These are phyloP conservation scores for Pelargonium australe DNA, from an alignment of 441 rosid species.

Conservation along the genomic window DNA sequence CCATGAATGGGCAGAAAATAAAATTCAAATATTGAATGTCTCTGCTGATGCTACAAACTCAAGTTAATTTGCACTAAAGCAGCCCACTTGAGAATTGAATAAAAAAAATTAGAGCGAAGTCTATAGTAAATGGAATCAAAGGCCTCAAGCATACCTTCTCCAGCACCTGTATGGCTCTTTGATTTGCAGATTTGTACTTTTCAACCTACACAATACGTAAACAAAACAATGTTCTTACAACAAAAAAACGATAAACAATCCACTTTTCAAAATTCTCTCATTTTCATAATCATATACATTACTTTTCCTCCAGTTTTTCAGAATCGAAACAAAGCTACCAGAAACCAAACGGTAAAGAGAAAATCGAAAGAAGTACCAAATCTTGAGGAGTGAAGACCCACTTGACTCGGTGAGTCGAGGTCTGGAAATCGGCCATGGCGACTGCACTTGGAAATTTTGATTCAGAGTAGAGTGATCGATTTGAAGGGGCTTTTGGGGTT, in stretches of 20 bases:
- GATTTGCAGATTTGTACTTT: constrained; percentile 57
- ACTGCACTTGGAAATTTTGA: no score
- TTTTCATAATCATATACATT: neutral
- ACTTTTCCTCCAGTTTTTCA: neutral
- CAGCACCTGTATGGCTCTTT: constrained; percentile 69
- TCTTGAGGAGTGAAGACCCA: constrained; percentile 83
- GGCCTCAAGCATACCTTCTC: constrained; percentile 49
- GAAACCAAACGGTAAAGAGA: neutral
- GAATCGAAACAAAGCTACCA: neutral
- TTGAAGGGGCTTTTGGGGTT: no score
- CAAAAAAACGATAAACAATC: no score
- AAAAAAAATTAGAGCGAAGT: no score
- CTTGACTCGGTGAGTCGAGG: constrained; percentile 79
- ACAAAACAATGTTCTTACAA: no score
- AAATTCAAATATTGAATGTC: no score
- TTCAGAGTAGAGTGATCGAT: no score
- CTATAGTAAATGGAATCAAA: neutral
- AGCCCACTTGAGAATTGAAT: no score
- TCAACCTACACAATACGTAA: constrained; percentile 35
- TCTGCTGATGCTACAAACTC: no score
- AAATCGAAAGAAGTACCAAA: constrained; percentile 35
- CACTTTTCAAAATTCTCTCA: no score
- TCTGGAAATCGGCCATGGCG: constrained; percentile 80
- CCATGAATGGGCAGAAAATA: neutral
- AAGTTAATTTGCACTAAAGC: no score